Base-by-base conservation (phyloP, 169 alveolate genomes). In the Cryptosporidium muris region DNA sequence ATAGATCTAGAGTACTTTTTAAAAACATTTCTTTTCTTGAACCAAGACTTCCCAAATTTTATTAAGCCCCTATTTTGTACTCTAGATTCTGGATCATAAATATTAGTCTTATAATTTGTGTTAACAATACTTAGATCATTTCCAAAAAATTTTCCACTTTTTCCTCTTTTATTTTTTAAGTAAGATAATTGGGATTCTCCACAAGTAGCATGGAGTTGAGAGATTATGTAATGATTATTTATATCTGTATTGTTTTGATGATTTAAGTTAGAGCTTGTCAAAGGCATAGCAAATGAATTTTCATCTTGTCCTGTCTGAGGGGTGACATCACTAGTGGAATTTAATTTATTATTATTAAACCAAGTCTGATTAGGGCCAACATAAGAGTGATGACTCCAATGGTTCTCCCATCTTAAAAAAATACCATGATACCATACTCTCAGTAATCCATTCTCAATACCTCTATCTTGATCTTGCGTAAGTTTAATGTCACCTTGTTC, bases 401-500 rank as follows among this genome's bases (percentile, higher is more conserved):
- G 85, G 37, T 74, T 74, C 34, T 74, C 85, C 85, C 85, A 74
- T 34, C 60, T 66, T 1, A 74, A 43, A 34, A 74, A 74, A n/a
- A 74, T 74, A 8, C 85, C 68, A 11, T 74, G 85, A 43, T 74
- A 54, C 85, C 85, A 74, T 14, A 74, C 67, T 34, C 67, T 54
- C 6, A 74, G 66, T 8, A 74, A 51, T 52, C 60, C 85, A n/a
- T 68, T 74, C 34, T 74, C 74, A 16, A 74, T 74, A 25, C 85
- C 85, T 2, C 42, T 74, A 34, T 74, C 85, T 5, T 54, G 58
- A 37, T 45, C 80, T 12, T 5, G 43, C 0, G n/a, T 12, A 2
- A 16, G 25, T 0, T 56, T 37, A 14, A 42, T 42, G 53, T 58
- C 45, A 47, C 40, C 62, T 11, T 64, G 38, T 25, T 25, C 25